Conservation (phyloP, 73 alveolate genomes). For the Effrenium voratum region DNA sequence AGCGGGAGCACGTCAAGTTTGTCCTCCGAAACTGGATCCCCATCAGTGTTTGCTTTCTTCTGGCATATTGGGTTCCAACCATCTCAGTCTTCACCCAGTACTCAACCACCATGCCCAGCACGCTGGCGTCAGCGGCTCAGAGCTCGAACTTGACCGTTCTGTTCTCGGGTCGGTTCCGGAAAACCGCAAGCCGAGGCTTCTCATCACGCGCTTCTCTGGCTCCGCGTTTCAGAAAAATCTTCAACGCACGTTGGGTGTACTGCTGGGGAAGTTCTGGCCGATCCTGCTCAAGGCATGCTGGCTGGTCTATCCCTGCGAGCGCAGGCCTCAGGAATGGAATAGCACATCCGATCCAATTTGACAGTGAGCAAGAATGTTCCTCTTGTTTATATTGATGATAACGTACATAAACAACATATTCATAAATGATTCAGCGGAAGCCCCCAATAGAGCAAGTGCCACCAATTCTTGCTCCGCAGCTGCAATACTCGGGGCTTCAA, state of each 20-base stretch:
- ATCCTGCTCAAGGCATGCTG: conserved; percentile 34
- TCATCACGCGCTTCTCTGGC: conserved; percentile 11
- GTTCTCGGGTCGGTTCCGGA: not conserved
- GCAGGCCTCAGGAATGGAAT: not conserved
- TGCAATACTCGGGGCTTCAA: no score
- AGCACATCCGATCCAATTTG: no score
- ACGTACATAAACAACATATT: no score
- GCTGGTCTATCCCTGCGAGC: conserved; percentile 11
- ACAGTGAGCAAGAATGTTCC: no score
- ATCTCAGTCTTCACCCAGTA: conserved; percentile 11
- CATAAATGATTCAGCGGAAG: no score
- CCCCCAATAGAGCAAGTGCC: no score
- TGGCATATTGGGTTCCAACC: conserved; percentile 1
- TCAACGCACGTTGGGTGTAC: conserved; percentile 5
- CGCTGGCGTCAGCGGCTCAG: conserved; percentile 3
- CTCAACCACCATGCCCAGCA: conserved; percentile 20
- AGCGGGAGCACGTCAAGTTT: not conserved
- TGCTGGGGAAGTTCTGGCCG: conserved; percentile 27
- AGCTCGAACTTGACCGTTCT: not conserved
- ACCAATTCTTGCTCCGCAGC: no score
- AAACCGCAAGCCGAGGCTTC: not conserved
- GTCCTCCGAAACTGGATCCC: conserved; percentile 5
- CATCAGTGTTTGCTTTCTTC: not conserved
- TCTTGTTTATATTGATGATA: no score
- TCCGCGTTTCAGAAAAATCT: not conserved